Conservation (phyloP, 2,329 filamentous ascomycete species). For the Phialocephala sp. region DNA sequence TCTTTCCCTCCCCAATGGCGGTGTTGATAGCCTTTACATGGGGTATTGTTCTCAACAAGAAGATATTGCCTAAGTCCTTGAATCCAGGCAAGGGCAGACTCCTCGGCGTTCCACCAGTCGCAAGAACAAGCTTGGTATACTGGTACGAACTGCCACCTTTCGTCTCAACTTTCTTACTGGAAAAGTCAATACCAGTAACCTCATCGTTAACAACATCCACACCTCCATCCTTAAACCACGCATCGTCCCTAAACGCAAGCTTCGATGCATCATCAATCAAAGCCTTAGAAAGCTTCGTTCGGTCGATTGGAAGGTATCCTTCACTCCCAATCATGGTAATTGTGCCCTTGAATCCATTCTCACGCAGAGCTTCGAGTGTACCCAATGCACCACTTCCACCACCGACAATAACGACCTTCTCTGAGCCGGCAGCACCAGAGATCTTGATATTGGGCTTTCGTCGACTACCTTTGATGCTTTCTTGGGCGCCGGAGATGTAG, state of each 20-base stretch:
- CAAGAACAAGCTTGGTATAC: slow-evolving; percentile 89
- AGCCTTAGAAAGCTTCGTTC: slow-evolving; percentile 94
- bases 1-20: slow-evolving; percentile 81
- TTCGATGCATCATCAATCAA: slow-evolving; percentile 82
- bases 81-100: slow-evolving; percentile 82
- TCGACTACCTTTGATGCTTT: slow-evolving; percentile 76
- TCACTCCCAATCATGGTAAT: slow-evolving; percentile 87
- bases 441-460: slow-evolving; percentile 78
- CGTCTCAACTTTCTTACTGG: slow-evolving; percentile 74
- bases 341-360: slow-evolving; percentile 77
- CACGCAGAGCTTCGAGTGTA: slow-evolving; percentile 80
- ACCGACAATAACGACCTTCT: slow-evolving; percentile 84
- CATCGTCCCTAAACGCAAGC: slow-evolving; percentile 75
- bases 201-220: slow-evolving; percentile 65
- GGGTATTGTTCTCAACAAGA: slow-evolving; percentile 78
- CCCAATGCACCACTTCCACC: slow-evolving; percentile 86
- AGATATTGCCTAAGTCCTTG: slow-evolving; percentile 86
- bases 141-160: slow-evolving; percentile 71
- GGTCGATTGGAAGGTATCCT: slow-evolving; percentile 86
- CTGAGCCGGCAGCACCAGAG: slow-evolving; percentile 55
- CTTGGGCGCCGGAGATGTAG: slow-evolving; percentile 82
- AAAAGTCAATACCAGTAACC: slow-evolving; percentile 79
- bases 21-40: slow-evolving; percentile 79
- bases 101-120: slow-evolving; percentile 82
- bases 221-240: slow-evolving; percentile 73